These are phyloP conservation scores for Talaromyces sp. DNA, from an alignment of 2,329 filamentous ascomycete species.

Conservation along the genomic window DNA sequence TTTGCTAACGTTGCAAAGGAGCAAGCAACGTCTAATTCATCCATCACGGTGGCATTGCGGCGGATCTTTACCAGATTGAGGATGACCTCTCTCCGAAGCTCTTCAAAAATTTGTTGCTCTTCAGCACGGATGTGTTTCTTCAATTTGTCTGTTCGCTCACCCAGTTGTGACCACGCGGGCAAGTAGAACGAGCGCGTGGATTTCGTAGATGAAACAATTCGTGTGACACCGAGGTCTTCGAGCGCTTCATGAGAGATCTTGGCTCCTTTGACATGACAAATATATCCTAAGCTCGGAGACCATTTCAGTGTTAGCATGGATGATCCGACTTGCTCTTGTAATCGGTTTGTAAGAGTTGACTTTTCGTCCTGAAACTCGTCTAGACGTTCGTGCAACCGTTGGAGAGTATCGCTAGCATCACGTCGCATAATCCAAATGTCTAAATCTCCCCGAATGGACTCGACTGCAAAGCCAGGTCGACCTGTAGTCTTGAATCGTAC, in stretches of 20 bases:
- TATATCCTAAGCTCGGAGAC: slow-evolving; percentile 82
- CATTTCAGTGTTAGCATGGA: slow-evolving; percentile 74
- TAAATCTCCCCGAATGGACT: slow-evolving; percentile 37
- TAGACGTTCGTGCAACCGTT: slow-evolving; percentile 66
- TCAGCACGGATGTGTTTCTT: slow-evolving; percentile 76
- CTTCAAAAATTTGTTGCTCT: slow-evolving; percentile 74
- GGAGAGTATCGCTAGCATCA: slow-evolving; percentile 63
- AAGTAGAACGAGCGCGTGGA: slow-evolving; percentile 81
- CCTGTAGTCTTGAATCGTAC: slow-evolving; percentile 29
- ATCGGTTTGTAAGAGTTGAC: slow-evolving; percentile 53
- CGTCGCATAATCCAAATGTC: slow-evolving; percentile 63
- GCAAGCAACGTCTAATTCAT: slow-evolving; percentile 86
- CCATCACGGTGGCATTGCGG: slow-evolving; percentile 83
- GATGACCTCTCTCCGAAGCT: slow-evolving; percentile 72
- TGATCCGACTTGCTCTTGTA: slow-evolving; percentile 61
- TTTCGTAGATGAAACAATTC: slow-evolving; percentile 73
- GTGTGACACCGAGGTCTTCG: slow-evolving; percentile 43
- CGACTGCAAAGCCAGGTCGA: slow-evolving; percentile 27
- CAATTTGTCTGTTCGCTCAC: slow-evolving; percentile 71
- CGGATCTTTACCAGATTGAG: slow-evolving; percentile 79
- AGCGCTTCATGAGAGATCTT: slow-evolving; percentile 58
- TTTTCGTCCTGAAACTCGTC: slow-evolving; percentile 60
- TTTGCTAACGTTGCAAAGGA: slow-evolving; percentile 77
- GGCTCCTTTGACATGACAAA: slow-evolving; percentile 78
- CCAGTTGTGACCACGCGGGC: slow-evolving; percentile 78